phyloP scores from a whole-genome alignment of 2,329 filamentous ascomycete species.

The Colletotrichum euphorbiae region DNA sequence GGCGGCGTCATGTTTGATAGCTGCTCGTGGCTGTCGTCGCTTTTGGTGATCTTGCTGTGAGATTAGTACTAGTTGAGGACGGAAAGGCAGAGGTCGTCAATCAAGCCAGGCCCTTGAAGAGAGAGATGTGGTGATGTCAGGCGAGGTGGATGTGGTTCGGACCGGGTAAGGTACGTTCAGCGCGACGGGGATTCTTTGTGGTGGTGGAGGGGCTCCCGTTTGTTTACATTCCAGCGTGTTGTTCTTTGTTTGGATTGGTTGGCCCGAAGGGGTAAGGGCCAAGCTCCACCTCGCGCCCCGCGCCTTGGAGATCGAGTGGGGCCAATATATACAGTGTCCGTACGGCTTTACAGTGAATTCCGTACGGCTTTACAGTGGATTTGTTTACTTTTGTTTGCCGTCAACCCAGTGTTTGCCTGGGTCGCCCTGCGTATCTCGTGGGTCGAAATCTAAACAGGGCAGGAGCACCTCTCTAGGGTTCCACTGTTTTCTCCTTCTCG shows the following conservation, averaged over 20 bases:
- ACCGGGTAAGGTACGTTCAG: conserved; percentile 10
- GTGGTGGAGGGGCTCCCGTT: conserved; percentile 37
- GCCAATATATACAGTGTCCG: background rate
- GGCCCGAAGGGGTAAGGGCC: background rate
- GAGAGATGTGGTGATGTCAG: conserved; percentile 38
- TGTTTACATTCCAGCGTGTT: conserved; percentile 35
- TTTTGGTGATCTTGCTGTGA: conserved; percentile 5
- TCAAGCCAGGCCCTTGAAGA: conserved; percentile 15
- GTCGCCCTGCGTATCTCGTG: conserved; percentile 20
- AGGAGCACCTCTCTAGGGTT: conserved; percentile 1
- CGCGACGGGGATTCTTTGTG: conserved; percentile 31
- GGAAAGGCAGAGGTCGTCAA: conserved; percentile 18
- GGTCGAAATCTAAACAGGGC: conserved; percentile 9
- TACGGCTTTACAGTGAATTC: conserved; percentile 11
- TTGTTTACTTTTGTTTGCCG: background rate
- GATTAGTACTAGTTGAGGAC: background rate
- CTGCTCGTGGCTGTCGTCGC: conserved; percentile 7
- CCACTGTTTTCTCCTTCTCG: background rate
- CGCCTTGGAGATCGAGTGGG: conserved; percentile 19
- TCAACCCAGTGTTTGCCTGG: conserved; percentile 20
- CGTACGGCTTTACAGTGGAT: conserved; percentile 14
- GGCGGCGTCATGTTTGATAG: conserved; percentile 53
- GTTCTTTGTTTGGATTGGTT: conserved; percentile 23
- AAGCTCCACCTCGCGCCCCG: conserved; percentile 23
- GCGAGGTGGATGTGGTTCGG: conserved; percentile 26